Evolutionary conservation across 2,329 filamentous ascomycete genomes (phyloP).

Genomic region (Cladosporium sp.): DNA sequence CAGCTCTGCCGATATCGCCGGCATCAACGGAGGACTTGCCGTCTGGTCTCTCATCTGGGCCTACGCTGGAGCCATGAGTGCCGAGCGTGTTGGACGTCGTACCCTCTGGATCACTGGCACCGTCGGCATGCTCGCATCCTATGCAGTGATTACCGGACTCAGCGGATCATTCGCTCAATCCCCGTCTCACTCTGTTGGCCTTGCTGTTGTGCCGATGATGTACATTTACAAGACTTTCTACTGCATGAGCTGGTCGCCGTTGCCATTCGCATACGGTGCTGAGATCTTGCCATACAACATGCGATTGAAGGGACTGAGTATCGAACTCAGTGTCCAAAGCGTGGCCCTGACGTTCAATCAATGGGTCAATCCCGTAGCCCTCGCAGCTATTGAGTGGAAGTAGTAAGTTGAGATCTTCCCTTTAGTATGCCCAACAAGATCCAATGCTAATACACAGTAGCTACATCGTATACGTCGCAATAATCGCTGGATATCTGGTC

Average conservation of each 20-base stretch:
- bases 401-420: no score
- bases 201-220: constrained; percentile 11
- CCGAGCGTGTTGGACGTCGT: constrained; percentile 3
- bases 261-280: constrained; percentile 8
- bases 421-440: no score
- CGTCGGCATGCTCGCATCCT: neutral
- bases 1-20: neutral
- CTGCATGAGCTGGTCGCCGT: constrained; percentile 10
- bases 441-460: no score
- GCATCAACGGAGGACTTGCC: no score
- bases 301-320: constrained; percentile 9
- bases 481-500: neutral
- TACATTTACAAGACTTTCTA: constrained; percentile 12
- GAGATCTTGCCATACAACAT: constrained; percentile 14
- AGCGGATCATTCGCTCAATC: constrained; percentile 1
- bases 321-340: neutral
- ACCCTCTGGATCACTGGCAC: constrained; percentile 6
- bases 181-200: neutral
- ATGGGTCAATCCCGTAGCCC: constrained; percentile 15
- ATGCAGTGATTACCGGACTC: neutral
- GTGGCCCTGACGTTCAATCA: constrained; percentile 9
- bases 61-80: neutral
- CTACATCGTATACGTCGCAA: neutral
- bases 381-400: constrained; percentile 11
- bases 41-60: constrained; percentile 4